Evolutionary conservation across 129 eudicot species (phyloP).

Genomic region (Centrapalus pauciflorus): DNA sequence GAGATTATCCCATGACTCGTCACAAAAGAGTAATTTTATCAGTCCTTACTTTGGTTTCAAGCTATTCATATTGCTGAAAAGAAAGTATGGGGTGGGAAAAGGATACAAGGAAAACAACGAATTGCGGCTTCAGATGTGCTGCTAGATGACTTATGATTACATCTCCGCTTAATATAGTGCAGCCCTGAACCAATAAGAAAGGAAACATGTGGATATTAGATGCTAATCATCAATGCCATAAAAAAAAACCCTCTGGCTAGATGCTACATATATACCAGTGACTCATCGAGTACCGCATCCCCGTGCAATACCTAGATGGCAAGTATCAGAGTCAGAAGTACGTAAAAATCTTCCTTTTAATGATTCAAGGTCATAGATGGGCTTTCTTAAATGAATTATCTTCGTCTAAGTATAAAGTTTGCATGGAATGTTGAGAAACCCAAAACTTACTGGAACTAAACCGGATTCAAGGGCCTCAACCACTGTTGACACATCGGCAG

Average conservation of each 20-base stretch:
- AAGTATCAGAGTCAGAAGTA: conserved; percentile 2
- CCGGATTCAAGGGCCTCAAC: conserved; percentile 66
- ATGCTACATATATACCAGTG: conserved; percentile 48
- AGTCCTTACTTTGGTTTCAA: neutral
- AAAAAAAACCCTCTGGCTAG: neutral
- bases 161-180: conserved; percentile 98
- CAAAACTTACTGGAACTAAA: conserved; percentile 76
- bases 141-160: conserved; percentile 91
- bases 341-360: neutral
- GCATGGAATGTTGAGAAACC: conserved; percentile 1
- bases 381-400: neutral
- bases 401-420: neutral
- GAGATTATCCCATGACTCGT: too few species aligned
- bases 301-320: conserved; percentile 82
- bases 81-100: neutral
- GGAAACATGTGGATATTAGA: neutral
- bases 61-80: neutral
- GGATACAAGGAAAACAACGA: conserved; percentile 99
- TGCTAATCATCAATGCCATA: conserved; percentile 11
- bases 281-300: conserved; percentile 93
- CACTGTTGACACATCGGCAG: conserved; percentile 63
- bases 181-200: conserved; percentile 46
- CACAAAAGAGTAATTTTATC: too few species aligned
- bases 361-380: neutral
- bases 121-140: conserved; percentile 64